Base-by-base conservation (phyloP, 805 yeast genomes). In the Nakazawaea populi region DNA sequence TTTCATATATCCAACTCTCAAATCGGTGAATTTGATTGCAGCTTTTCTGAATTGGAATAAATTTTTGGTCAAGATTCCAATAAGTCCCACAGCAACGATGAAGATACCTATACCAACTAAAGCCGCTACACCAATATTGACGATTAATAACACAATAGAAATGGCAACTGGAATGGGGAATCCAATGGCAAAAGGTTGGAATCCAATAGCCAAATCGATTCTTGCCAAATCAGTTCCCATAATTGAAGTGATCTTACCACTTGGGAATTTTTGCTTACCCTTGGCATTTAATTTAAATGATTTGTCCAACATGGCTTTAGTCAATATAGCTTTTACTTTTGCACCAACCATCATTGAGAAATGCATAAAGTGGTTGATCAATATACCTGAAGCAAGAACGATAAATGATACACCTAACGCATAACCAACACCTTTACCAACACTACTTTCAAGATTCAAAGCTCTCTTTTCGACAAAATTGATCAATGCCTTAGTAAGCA, bases 211-310 rank as follows among this genome's bases (percentile, higher is more conserved):
- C 57, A 87, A 75, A 65, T 89, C 96, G 36, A 90, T 75, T 61
- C 96, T 80, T n/a, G 91, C 78, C 38, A 89, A 70, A 63, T 90
- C 97, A 2, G 96, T 83, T 54, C 95, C 88, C 63, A 89, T 77
- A 63, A 89, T 68, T 7, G 90, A 82, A 32, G 96, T 88, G 52
- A 90, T 76, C 53, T 77, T 80, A 43, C 94, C 85, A 30, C 81
- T 74, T 1, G 96, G 83, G 60, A 68, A 87, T 53, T 76, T 71
- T 55, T 77, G 76, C 48, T 76, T 76, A 1, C 91, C 77, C 46
- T 71, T 72, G 10, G 82, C 75, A 53, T 82, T 78, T 12, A 89
- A 70, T 49, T 64, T 71, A 56, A 88, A 79, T 11, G 91, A 76
- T 64, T 90, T 90, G 49, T 78, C 79, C 53, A 87, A 73, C 27